Conservation (phyloP, 805 yeast genomes). For the Wickerhamomyces rabaulensis region DNA sequence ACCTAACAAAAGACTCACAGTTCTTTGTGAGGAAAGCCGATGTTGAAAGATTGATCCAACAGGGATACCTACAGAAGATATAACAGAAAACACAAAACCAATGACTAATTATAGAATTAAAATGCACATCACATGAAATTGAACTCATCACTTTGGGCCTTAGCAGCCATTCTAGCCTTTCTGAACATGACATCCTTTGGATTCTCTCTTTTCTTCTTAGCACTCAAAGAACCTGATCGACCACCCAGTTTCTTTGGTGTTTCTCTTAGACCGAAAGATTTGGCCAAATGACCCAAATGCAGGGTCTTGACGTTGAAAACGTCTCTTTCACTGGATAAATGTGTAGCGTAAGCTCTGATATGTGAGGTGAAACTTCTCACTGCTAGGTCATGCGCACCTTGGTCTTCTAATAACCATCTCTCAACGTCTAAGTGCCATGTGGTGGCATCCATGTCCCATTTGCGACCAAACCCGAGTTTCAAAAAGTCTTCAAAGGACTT, state of each 20-base stretch:
- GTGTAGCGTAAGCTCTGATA: constrained; percentile 94
- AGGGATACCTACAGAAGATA: constrained; percentile 82
- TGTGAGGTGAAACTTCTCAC: constrained; percentile 82
- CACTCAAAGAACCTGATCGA: constrained; percentile 28
- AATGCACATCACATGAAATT: constrained; percentile 37
- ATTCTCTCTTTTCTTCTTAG: constrained; percentile 52
- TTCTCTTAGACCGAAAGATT: constrained; percentile 90
- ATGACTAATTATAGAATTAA: not conserved
- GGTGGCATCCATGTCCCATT: constrained; percentile 94
- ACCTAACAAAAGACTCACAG: constrained; percentile 87
- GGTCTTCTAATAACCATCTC: constrained; percentile 76
- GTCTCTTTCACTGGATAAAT: constrained; percentile 71
- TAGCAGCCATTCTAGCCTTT: constrained; percentile 65
- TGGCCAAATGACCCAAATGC: constrained; percentile 95
- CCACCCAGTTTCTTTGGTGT: constrained; percentile 79
- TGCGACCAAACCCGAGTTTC: constrained; percentile 35
- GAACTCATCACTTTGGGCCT: constrained; percentile 65
- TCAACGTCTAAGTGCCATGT: constrained; percentile 93
- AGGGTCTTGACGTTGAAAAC: constrained; percentile 75
- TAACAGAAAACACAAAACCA: constrained; percentile 15
- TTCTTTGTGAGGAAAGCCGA: constrained; percentile 92
- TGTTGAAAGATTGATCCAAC: constrained; percentile 90
- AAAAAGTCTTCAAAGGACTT: constrained; percentile 43
- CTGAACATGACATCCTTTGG: constrained; percentile 70
- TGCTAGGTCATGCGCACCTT: constrained; percentile 56